Percentiles rank a stretch among this genome's conserved stretches.
phyloP scores from a whole-genome alignment of 306 rosid species.

The Neltuma alba region DNA sequence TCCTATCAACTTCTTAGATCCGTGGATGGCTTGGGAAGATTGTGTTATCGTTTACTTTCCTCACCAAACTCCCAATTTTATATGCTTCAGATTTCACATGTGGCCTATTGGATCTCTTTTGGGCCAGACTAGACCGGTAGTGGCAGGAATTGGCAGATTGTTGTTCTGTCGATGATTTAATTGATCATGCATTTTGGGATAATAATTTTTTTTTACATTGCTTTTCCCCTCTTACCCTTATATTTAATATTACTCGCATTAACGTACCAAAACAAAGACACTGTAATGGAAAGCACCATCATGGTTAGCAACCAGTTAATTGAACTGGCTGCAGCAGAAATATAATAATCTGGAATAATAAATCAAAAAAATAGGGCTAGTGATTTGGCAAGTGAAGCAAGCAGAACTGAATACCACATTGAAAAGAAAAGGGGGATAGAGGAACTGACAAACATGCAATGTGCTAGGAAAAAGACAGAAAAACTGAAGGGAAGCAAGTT shows the following conservation, averaged over 20 bases:
- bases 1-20: background rate
- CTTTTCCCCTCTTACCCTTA: background rate
- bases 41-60: conserved; percentile 18
- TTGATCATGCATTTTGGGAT: background rate
- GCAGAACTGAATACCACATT: conserved; percentile 8
- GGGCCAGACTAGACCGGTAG: background rate
- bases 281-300: conserved; percentile 2
- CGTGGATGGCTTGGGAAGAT: background rate
- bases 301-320: conserved; percentile 4
- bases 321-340: background rate
- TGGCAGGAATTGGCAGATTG: background rate
- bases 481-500: background rate
- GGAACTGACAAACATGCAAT: conserved; percentile 10
- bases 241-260: background rate
- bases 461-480: background rate
- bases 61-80: conserved; percentile 20
- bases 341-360: conserved; percentile 1
- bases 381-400: background rate
- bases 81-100: conserved; percentile 1
- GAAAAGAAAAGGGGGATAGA: background rate
- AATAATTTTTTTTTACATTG: conserved; percentile 11
- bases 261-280: background rate
- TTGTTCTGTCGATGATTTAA: background rate
- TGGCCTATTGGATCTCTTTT: conserved; percentile 8
- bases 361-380: background rate